A percentile compares a stretch with the other conserved stretches of the same genome.
These are phyloP conservation scores for Botryotinia convoluta DNA, from an alignment of 2,329 filamentous ascomycete species.

Conservation along the genomic window DNA sequence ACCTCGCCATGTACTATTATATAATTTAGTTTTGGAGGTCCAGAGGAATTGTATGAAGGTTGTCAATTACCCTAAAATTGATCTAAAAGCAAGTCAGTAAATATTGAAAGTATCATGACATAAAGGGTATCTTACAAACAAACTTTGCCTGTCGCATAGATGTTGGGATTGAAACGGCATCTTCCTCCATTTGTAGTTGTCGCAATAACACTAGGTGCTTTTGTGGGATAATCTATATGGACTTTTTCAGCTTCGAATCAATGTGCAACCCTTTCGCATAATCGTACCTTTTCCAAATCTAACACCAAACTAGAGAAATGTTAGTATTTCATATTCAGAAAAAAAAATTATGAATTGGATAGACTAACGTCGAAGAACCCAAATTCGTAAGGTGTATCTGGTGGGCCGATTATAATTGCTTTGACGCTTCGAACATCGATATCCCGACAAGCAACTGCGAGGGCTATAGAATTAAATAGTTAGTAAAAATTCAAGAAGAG, in stretches of 20 bases:
- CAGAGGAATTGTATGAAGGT: neutral
- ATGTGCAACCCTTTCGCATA: neutral
- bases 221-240: constrained; percentile 72
- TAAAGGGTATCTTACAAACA: constrained; percentile 67
- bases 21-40: constrained; percentile 20
- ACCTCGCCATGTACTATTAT: constrained; percentile 82
- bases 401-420: constrained; percentile 86
- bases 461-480: constrained; percentile 50
- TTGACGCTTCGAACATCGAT: constrained; percentile 84
- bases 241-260: constrained; percentile 18
- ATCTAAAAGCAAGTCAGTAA: constrained; percentile 51
- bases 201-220: constrained; percentile 60
- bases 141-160: constrained; percentile 87
- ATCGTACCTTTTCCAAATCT: constrained; percentile 70
- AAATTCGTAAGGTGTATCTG: constrained; percentile 94
- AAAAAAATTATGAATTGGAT: neutral
- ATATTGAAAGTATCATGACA: neutral
- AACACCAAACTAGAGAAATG: constrained; percentile 61
- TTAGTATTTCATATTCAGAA: constrained; percentile 34
- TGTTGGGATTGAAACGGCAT: constrained; percentile 94
- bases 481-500: constrained; percentile 24
- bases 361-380: constrained; percentile 85
- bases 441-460: constrained; percentile 85
- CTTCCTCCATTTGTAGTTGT: constrained; percentile 86
- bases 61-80: constrained; percentile 71